Evolutionary conservation across 2,329 filamentous ascomycete genomes (phyloP).

Genomic region (Ceratocystiopsis sp.): DNA sequence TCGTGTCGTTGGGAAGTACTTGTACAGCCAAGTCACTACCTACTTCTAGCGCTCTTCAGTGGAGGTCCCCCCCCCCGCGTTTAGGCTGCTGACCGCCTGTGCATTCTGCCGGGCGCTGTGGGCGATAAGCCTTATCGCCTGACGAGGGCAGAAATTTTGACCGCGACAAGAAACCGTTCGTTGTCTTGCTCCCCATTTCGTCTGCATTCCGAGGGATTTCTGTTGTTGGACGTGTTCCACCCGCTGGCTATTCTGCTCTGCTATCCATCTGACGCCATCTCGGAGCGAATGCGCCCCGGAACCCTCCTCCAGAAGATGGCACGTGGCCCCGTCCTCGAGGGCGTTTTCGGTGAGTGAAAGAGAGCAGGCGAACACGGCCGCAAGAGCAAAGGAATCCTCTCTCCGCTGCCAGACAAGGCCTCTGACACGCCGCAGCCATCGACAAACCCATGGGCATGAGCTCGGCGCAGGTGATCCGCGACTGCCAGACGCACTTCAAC

Average conservation of each 20-base stretch:
- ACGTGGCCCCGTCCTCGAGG: background rate
- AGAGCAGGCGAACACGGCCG: background rate
- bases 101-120: too few relatives aligned
- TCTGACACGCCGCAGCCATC: slow-evolving; percentile 42
- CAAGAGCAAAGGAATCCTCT: background rate
- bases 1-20: too few relatives aligned
- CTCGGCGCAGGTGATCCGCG: slow-evolving; percentile 80
- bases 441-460: slow-evolving; percentile 80
- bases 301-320: background rate
- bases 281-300: background rate
- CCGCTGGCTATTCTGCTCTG: background rate
- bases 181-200: background rate
- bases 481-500: slow-evolving; percentile 72
- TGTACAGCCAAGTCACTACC: too few relatives aligned
- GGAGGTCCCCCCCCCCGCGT: too few relatives aligned
- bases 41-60: too few relatives aligned
- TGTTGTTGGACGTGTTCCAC: background rate
- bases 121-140: too few relatives aligned
- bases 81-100: too few relatives aligned
- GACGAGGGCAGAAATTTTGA: too few relatives aligned
- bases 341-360: background rate
- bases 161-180: too few relatives aligned
- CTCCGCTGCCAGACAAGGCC: background rate
- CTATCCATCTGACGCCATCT: background rate
- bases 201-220: background rate